Evolutionary conservation across 495 filamentous ascomycete species (phyloP), one percentile per base, ranked within the genome.

Genomic region (Clohesyomyces aquaticus): DNA sequence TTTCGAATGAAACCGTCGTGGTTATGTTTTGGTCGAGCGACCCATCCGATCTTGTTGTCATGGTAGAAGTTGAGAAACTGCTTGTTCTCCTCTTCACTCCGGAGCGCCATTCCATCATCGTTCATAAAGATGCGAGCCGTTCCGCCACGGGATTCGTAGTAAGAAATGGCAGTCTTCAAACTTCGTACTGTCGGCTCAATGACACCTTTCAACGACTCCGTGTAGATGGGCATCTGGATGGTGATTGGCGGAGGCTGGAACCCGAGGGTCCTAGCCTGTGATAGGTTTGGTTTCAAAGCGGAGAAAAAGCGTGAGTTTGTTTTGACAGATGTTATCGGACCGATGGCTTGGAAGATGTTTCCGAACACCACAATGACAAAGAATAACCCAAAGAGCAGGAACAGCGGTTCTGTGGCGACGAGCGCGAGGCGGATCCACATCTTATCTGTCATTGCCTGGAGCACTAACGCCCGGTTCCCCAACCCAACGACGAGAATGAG

Each of bases 81-180:
- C 43, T 76, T 77, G 51, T 85, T 79, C 49, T 89, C 86, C 52
- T 88, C 85, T 58, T 87, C 86, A 28, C 76, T 73, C 54, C 89
- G 79, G 18, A 91, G 76, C 71, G 91, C 89, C 42, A 91, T 76
- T 59, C 89, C 88, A 66, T 91, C 88, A 68, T 91, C 88, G 72
- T 91, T 91, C 75, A 91, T 81, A 68, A 91, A 90, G 75, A 91
- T 83, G 69, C 91, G 91, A 12, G 88, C 88, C 0, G 88, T 90
- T 26, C 88, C 88, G 57, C 88, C 88, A 72, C 91, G 88, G 42
- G 91, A 79, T 68, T 91, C 88, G 71, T 91, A 91, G 0, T 88
- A 90, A 41, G 87, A 87, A 69, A 89, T 89, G 51, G 87, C 87
- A 66, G 85, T 80, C 73, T 90, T 89, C 72, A 90, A 80, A 16